phyloP scores from a whole-genome alignment of 2,329 filamentous ascomycete genomes.

The Phialophora macrospora region DNA sequence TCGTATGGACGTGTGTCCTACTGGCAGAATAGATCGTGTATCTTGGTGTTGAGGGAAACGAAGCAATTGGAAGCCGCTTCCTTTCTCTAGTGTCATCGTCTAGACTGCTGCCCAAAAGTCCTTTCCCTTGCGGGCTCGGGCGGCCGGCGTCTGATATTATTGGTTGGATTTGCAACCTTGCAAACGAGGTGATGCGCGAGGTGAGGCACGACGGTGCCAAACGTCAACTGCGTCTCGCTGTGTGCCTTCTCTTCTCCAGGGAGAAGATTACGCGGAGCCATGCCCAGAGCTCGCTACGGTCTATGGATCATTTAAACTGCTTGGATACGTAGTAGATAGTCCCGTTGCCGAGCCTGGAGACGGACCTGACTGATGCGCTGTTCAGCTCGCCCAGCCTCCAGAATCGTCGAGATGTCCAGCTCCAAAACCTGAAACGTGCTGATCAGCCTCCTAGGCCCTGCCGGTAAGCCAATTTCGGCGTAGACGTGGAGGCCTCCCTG shows the following conservation, averaged over 20 bases:
- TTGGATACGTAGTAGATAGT: not conserved
- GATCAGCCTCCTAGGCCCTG: not conserved
- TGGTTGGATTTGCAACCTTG: not conserved
- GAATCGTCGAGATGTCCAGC: not conserved
- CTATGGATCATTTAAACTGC: not conserved
- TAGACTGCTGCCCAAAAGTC: not conserved
- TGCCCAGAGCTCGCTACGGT: constrained; percentile 1
- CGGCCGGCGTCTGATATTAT: not conserved
- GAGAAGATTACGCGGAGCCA: not conserved
- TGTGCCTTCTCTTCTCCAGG: not conserved
- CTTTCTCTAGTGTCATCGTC: not conserved
- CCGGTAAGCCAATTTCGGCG: constrained; percentile 11
- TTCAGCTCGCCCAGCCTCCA: constrained; percentile 7
- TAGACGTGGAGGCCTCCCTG: constrained; percentile 10
- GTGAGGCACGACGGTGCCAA: not conserved
- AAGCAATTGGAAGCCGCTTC: not conserved
- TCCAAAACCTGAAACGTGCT: constrained; percentile 8
- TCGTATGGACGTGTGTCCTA: not conserved
- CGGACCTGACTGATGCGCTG: not conserved
- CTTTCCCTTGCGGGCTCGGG: not conserved
- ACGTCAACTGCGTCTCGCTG: not conserved
- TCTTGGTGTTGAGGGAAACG: not conserved
- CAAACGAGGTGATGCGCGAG: not conserved
- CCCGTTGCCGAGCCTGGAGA: not conserved
- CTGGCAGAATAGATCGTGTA: not conserved